Evolutionary conservation across 1,284 basidiomycete species (phyloP).

Genomic region (Wallemia ichthyophaga): DNA sequence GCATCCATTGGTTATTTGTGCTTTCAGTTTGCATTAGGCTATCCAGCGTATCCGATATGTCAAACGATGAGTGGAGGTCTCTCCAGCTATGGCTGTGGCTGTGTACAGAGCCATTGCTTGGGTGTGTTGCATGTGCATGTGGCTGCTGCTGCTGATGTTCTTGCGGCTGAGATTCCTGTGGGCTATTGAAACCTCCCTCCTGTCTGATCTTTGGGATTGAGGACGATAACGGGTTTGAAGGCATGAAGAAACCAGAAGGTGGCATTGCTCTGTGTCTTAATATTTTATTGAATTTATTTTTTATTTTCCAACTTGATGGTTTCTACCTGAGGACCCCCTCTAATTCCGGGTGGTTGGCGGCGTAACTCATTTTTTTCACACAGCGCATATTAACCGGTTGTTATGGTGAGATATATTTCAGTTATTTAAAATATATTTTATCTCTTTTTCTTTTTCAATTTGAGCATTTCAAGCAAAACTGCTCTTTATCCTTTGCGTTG

Average conservation of each 20-base stretch:
- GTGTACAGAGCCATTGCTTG: too few relatives aligned
- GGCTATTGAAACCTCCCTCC: constrained; percentile 2
- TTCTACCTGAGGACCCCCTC: neutral
- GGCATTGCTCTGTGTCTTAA: neutral
- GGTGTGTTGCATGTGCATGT: too few relatives aligned
- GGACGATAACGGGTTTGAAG: neutral
- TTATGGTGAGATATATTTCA: too few relatives aligned
- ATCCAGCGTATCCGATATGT: constrained; percentile 2
- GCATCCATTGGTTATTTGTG: neutral
- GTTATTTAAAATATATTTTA: too few relatives aligned
- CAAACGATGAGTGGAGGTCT: constrained; percentile 1
- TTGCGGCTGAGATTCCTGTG: neutral
- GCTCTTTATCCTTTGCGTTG: too few relatives aligned
- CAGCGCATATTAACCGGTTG: too few relatives aligned
- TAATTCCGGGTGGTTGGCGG: neutral
- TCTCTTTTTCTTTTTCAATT: too few relatives aligned
- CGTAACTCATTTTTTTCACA: too few relatives aligned
- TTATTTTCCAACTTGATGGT: neutral
- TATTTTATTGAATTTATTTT: neutral
- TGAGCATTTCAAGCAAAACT: too few relatives aligned
- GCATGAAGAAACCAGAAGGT: neutral
- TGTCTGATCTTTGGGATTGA: constrained; percentile 2
- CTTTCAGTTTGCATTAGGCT: neutral
- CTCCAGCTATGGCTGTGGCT: constrained; percentile 1
- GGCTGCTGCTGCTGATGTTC: neutral